These are phyloP conservation scores for Phytophthora pini DNA, from an alignment of 352 stramenopile genomes.

Conservation along the genomic window DNA sequence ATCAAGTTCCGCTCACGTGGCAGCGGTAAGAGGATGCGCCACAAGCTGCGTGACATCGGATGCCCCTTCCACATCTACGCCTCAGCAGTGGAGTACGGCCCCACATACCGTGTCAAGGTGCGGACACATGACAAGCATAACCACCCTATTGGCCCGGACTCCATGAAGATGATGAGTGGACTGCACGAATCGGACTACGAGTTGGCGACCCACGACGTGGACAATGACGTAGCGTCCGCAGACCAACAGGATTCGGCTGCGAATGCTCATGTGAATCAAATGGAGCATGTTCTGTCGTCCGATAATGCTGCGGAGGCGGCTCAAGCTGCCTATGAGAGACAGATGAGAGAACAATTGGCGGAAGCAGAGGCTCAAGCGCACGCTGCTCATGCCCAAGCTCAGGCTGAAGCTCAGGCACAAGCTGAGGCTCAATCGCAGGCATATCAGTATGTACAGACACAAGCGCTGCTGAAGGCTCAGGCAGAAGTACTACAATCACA, in stretches of 20 bases:
- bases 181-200: conserved; percentile 75
- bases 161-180: conserved; percentile 59
- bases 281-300: conserved; percentile 33
- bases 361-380: conserved; percentile 44
- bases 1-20: conserved; percentile 84
- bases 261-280: conserved; percentile 24
- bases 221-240: conserved; percentile 6
- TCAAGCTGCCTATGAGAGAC: conserved; percentile 29
- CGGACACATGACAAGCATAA: conserved; percentile 80
- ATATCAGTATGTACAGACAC: conserved; percentile 38
- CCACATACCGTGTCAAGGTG: conserved; percentile 77
- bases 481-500: conserved; percentile 38
- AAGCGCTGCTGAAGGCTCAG: conserved; percentile 44
- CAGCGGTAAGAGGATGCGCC: conserved; percentile 68
- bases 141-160: conserved; percentile 73
- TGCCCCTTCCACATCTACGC: conserved; percentile 86
- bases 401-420: conserved; percentile 41
- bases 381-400: conserved; percentile 34
- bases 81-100: conserved; percentile 65
- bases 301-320: conserved; percentile 11
- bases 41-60: conserved; percentile 76
- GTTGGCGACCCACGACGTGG: conserved; percentile 30
- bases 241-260: background rate
- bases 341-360: conserved; percentile 37
- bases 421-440: conserved; percentile 39